Evolutionary conservation across 768 basidiomycete genomes (phyloP), one percentile per base, ranked within the genome.

Genomic region (Lanmaoa rubissima): DNA sequence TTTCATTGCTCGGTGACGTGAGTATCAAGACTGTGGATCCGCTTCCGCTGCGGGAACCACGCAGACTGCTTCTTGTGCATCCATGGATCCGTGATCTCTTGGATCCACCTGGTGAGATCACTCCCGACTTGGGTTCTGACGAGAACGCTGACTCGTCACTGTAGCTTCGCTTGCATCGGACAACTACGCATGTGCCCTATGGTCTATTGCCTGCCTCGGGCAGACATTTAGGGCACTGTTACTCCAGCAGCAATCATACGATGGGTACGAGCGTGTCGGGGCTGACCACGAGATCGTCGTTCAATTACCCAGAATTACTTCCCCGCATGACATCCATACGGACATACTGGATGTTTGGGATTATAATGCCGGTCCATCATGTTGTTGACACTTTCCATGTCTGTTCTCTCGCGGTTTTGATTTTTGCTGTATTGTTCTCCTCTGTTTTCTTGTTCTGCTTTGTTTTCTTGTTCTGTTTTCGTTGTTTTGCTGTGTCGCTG

Each of bases 241-340:
- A 5, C 42, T 63, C 13, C 44, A 46, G 9, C 40, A 28, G 7
- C 50, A 59, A 3, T 10, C 50, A 3, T 19, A 59, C 19, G 17
- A 41, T 13, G 49, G 32, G 14, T 58, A 52, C 43, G 49, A 24
- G 32, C 55, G 53, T n/a, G 50, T 62, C 3, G 60, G 53, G 2
- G 36, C 57, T 3, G 61, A 62, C 19, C 11, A 24, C 3, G 50
- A 53, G 9, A 55, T 62, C 16, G 4, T 39, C 17, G 47, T 59
- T 31, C 45, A 34, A 34, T 31, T 28, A 7, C 32, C 10, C 39
- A 13, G 19, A 26, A 21, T 47, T 16, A 13, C 9, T 5, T 14
- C 6, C 4, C 13, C 3, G 12, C 39, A 39, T 8, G 50, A 51
- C 5, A 13, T 62, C 9, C 19, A 17, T 16, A 42, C 48, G 11